phyloP scores from a whole-genome alignment of 2,329 filamentous ascomycete species.

The Colletotrichum echinochloae region DNA sequence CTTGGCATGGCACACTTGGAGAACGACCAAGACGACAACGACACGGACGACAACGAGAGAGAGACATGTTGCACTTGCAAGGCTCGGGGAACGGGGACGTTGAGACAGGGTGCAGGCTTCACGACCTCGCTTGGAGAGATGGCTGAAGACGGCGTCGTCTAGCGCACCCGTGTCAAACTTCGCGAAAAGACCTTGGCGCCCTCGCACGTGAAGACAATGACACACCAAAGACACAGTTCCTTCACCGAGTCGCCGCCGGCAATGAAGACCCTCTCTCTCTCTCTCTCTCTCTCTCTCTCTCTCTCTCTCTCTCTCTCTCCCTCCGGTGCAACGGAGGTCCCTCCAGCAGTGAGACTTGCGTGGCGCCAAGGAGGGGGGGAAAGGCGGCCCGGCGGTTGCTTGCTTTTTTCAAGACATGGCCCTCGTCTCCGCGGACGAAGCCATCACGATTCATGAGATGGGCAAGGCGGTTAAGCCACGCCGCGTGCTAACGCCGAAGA shows the following conservation, averaged over 20 bases:
- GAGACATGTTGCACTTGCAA: slow-evolving; percentile 22
- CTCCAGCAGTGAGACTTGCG: slow-evolving; percentile 8
- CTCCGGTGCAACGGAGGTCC: slow-evolving; percentile 12
- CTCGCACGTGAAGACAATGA: slow-evolving; percentile 28
- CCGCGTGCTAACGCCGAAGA: slow-evolving; percentile 35
- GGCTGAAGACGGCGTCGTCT: slow-evolving; percentile 35
- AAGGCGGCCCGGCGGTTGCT: slow-evolving; percentile 20
- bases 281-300: too few relatives aligned
- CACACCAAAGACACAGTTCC: not conserved
- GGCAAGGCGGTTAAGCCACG: slow-evolving; percentile 16
- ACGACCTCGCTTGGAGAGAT: slow-evolving; percentile 34
- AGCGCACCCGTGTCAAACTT: slow-evolving; percentile 39
- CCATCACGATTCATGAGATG: slow-evolving; percentile 23
- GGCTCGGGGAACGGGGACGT: slow-evolving; percentile 27
- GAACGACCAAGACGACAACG: slow-evolving; percentile 1
- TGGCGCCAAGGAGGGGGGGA: slow-evolving; percentile 13
- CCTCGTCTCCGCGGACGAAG: slow-evolving; percentile 16
- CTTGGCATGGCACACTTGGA: slow-evolving; percentile 19
- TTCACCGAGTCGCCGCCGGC: not conserved
- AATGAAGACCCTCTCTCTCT: slow-evolving; percentile 15
- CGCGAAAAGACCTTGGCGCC: slow-evolving; percentile 24
- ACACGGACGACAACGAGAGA: not conserved
- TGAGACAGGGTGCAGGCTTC: slow-evolving; percentile 36
- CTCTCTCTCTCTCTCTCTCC: not conserved
- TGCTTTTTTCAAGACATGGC: slow-evolving; percentile 27